These are phyloP conservation scores for Oldenlandia corymbosa DNA, from an alignment of 257 asterid species.

Conservation along the genomic window DNA sequence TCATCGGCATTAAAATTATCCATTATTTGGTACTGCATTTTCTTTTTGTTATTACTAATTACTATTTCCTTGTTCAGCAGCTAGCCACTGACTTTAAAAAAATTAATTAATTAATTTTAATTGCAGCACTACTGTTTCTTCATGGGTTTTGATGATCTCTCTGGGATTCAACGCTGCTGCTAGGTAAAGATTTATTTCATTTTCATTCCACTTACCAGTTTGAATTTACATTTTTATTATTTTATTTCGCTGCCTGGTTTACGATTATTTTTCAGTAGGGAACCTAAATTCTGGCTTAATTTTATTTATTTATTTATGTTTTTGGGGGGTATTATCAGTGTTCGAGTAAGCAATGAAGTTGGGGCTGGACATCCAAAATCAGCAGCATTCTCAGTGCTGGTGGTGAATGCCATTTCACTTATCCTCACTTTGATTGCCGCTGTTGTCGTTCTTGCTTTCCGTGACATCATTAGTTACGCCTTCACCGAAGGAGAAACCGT, in stretches of 20 bases:
- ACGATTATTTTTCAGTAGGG: no score
- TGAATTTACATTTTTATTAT: background rate
- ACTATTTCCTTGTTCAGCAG: no score
- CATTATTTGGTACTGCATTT: no score
- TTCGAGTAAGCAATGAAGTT: constrained; percentile 4
- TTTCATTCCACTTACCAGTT: no score
- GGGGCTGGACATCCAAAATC: constrained; percentile 13
- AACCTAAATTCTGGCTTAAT: no score
- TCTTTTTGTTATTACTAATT: no score
- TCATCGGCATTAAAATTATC: no score
- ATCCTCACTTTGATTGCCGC: constrained; percentile 3
- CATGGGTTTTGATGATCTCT: constrained; percentile 8
- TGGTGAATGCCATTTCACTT: background rate
- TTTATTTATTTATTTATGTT: no score
- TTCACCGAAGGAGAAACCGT: constrained; percentile 12
- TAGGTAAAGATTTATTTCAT: background rate
- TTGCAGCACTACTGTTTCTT: constrained; percentile 9
- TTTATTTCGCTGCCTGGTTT: no score
- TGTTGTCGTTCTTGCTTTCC: background rate
- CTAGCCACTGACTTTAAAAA: no score
- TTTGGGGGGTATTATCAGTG: no score
- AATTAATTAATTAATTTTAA: no score
- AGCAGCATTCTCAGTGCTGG: constrained; percentile 11
- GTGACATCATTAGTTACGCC: constrained; percentile 2
- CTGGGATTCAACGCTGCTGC: constrained; percentile 7